phyloP scores from a whole-genome alignment of 164 flowering plant species.

The Liriodendron chinense region DNA sequence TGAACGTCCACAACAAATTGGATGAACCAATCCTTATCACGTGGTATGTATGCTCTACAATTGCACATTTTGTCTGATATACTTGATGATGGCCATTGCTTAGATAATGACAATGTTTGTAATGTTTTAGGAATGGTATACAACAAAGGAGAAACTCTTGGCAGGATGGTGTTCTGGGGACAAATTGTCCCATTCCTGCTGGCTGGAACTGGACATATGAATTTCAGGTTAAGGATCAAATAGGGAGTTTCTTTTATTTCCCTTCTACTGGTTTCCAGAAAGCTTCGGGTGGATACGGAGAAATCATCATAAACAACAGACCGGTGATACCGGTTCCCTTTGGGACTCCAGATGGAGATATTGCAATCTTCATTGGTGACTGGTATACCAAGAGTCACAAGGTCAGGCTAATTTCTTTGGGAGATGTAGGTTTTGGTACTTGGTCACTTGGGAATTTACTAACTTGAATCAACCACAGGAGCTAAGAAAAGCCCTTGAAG shows the following conservation, averaged over 20 bases:
- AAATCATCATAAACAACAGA: constrained; percentile 75
- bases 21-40: constrained; percentile 90
- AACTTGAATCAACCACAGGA: constrained; percentile 42
- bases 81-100: background rate
- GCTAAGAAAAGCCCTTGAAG: constrained; percentile 62
- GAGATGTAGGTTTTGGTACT: background rate
- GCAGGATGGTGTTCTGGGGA: constrained; percentile 97
- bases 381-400: constrained; percentile 81
- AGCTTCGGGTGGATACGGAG: constrained; percentile 97
- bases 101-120: constrained; percentile 10
- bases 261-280: constrained; percentile 76
- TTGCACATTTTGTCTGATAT: background rate
- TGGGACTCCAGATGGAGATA: constrained; percentile 82
- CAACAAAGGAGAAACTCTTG: constrained; percentile 90
- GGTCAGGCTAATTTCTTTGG: constrained; percentile 35
- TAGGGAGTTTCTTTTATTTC: constrained; percentile 93
- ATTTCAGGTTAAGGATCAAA: constrained; percentile 96
- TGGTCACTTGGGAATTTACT: constrained; percentile 7
- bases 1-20: constrained; percentile 79
- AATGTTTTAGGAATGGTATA: constrained; percentile 80
- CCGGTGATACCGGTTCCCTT: constrained; percentile 85
- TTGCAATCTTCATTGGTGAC: constrained; percentile 73
- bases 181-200: constrained; percentile 91
- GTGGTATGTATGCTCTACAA: constrained; percentile 45
- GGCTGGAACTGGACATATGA: constrained; percentile 96